A percentile compares a stretch with the other conserved stretches of the same genome.
Evolutionary conservation across 371 early-diverging fungal genomes (phyloP).

Genomic region (Mortierella sp.): DNA sequence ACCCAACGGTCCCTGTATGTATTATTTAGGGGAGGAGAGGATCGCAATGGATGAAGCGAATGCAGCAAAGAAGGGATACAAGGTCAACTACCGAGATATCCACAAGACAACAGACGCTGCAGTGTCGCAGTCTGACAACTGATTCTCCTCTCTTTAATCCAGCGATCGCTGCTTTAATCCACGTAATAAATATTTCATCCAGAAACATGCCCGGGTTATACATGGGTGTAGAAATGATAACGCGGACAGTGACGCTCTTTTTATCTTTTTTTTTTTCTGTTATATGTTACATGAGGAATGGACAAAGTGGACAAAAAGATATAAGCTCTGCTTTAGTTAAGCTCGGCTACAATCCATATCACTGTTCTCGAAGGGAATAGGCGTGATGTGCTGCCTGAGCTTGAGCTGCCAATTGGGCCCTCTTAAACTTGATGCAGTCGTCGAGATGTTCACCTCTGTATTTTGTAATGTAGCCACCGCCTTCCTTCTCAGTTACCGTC

Average conservation of each 20-base stretch:
- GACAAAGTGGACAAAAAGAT: neutral
- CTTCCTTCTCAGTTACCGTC: slow-evolving; percentile 75
- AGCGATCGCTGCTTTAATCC: neutral
- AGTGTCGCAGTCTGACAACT: slow-evolving; percentile 6
- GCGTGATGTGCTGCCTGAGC: slow-evolving; percentile 26
- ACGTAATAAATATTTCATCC: neutral
- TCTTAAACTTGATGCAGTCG: slow-evolving; percentile 60
- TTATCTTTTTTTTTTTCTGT: slow-evolving; percentile 1
- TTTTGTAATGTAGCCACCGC: slow-evolving; percentile 73
- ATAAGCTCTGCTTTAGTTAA: slow-evolving; percentile 1
- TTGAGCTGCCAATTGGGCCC: slow-evolving; percentile 34
- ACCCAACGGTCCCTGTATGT: neutral
- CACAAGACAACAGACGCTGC: slow-evolving; percentile 18
- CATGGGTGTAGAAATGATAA: no score
- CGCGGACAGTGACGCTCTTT: neutral
- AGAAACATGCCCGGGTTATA: no score
- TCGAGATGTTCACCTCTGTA: slow-evolving; percentile 73
- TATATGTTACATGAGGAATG: neutral
- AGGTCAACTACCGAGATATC: slow-evolving; percentile 43
- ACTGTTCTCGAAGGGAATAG: slow-evolving; percentile 18
- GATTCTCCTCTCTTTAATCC: neutral
- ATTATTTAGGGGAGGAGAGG: slow-evolving; percentile 44
- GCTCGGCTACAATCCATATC: neutral
- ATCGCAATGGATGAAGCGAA: slow-evolving; percentile 51
- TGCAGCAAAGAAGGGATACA: slow-evolving; percentile 55